Evolutionary conservation across 352 stramenopile genomes (phyloP).

Genomic region (Phytopythium kandeliae): DNA sequence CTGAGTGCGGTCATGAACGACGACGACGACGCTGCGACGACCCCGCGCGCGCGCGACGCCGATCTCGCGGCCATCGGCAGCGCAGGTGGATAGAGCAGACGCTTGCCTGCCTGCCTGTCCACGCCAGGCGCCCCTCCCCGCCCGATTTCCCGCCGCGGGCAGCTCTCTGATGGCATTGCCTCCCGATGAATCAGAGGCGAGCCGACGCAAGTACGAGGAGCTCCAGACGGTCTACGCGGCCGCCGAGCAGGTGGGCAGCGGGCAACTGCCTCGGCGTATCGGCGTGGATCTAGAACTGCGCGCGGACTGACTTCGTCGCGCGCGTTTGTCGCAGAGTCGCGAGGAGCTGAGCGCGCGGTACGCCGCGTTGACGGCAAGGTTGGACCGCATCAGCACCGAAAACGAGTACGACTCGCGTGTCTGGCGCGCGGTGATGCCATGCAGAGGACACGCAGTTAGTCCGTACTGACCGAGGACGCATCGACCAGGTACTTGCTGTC

Average conservation of each 20-base stretch:
- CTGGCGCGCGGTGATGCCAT: too few relatives aligned
- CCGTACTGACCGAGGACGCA: neutral
- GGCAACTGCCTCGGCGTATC: too few relatives aligned
- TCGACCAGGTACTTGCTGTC: constrained; percentile 26
- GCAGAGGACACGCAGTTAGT: too few relatives aligned
- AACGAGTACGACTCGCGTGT: constrained; percentile 45
- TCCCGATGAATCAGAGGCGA: neutral
- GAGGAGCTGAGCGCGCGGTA: constrained; percentile 13
- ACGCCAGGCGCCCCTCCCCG: too few relatives aligned
- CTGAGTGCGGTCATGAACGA: constrained; percentile 9
- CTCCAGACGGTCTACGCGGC: constrained; percentile 1
- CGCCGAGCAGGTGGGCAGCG: constrained; percentile 4
- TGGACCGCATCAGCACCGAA: constrained; percentile 20
- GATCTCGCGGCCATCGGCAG: neutral
- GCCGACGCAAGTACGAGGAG: constrained; percentile 5
- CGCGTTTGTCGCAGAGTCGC: constrained; percentile 13
- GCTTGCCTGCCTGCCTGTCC: neutral
- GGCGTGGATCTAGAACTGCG: too few relatives aligned
- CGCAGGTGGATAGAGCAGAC: neutral
- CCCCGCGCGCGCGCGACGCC: neutral
- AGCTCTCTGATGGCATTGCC: neutral
- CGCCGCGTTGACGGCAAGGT: constrained; percentile 8
- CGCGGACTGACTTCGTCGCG: neutral
- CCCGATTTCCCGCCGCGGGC: neutral
- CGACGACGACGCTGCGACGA: neutral